A percentile compares a stretch with the other conserved stretches of the same genome.
Conservation (phyloP, 306 rosid species). For the Gillenia trifoliata region DNA sequence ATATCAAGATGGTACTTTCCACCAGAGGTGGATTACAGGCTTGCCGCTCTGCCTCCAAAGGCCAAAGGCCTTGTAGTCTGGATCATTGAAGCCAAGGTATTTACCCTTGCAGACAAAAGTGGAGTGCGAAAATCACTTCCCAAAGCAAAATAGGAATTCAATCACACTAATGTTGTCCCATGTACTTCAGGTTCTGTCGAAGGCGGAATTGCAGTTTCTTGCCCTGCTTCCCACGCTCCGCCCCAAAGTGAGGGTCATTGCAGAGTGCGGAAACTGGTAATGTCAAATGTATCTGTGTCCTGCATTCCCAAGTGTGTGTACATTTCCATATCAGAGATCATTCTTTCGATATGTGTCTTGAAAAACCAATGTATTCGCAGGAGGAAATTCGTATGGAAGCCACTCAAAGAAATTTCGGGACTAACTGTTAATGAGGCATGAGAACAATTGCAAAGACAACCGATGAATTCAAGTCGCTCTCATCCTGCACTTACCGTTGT, state of each 20-base stretch:
- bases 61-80: slow-evolving; percentile 71
- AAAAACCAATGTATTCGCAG: slow-evolving; percentile 27
- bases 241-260: slow-evolving; percentile 91
- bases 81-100: slow-evolving; percentile 60
- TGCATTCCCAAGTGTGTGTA: not conserved
- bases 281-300: not conserved
- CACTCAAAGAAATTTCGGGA: slow-evolving; percentile 78
- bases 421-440: slow-evolving; percentile 35
- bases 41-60: slow-evolving; percentile 77
- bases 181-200: slow-evolving; percentile 67
- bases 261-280: slow-evolving; percentile 94
- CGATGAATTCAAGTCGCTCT: not conserved
- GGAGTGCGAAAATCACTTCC: not conserved
- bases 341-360: not conserved
- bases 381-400: slow-evolving; percentile 89
- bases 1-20: slow-evolving; percentile 91
- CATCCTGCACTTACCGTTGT: not conserved
- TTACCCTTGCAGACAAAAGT: not conserved
- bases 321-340: not conserved
- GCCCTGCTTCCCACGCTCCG: slow-evolving; percentile 74
- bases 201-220: slow-evolving; percentile 88
- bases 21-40: slow-evolving; percentile 93
- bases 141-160: not conserved
- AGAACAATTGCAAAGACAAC: not conserved
- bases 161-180: not conserved